A percentile compares a stretch with the other conserved stretches of the same genome.
Conservation (phyloP, 129 eudicot genomes). For the Ambrosia trifida region DNA sequence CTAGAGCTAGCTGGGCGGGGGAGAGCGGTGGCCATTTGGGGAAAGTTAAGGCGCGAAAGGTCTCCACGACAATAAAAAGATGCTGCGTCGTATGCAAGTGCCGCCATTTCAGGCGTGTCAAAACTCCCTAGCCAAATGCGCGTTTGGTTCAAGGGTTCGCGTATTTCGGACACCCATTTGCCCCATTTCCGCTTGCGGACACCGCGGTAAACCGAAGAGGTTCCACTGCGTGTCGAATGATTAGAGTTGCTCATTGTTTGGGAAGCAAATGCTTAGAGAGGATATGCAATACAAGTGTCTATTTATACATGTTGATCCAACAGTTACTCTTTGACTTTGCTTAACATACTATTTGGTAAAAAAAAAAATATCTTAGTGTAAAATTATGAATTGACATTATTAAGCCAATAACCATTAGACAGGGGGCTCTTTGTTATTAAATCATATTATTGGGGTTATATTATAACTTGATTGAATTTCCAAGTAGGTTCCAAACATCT, state of each 20-base stretch:
- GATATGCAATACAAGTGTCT: conserved; percentile 5
- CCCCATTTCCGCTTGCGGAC: conserved; percentile 65
- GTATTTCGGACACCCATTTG: conserved; percentile 62
- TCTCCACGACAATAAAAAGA: conserved; percentile 47
- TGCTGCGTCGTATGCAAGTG: conserved; percentile 46
- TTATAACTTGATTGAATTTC: conserved; percentile 1
- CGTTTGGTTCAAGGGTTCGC: conserved; percentile 47
- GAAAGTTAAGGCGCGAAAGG: conserved; percentile 43
- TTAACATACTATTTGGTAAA: neutral
- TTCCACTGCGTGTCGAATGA: conserved; percentile 32
- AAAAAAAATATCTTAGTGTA: neutral
- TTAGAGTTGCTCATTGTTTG: conserved; percentile 17
- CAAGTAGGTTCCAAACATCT: conserved; percentile 28
- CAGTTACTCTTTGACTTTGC: neutral
- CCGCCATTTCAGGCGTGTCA: conserved; percentile 62
- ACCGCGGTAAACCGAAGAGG: conserved; percentile 42
- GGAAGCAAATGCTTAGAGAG: neutral
- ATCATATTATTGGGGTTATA: conserved; percentile 11
- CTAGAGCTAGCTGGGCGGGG: conserved; percentile 46
- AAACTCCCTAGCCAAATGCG: conserved; percentile 67
- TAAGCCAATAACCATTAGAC: neutral
- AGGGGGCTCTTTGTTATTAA: conserved; percentile 11
- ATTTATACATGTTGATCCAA: conserved; percentile 34
- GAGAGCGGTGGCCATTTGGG: conserved; percentile 36
- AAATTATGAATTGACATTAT: neutral